Evolutionary conservation across 768 basidiomycete species (phyloP).

Genomic region (Clitopilus hobsonii): DNA sequence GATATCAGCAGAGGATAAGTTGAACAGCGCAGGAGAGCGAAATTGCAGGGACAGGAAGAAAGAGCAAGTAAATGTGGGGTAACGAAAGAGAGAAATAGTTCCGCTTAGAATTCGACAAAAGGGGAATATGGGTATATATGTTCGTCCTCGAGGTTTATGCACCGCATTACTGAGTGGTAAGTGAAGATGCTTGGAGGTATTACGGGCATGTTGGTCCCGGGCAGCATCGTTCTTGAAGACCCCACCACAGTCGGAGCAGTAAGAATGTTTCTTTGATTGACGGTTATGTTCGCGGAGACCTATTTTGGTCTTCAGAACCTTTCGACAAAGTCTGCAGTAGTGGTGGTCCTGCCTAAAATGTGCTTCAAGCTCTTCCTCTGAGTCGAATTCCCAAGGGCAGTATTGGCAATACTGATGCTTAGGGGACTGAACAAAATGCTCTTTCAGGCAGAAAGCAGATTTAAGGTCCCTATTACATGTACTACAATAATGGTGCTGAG

Average conservation of each 20-base stretch:
- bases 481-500: background rate
- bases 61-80: no score
- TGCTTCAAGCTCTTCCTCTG: slow-evolving; percentile 22
- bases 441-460: background rate
- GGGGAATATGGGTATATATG: no score
- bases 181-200: background rate
- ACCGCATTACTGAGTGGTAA: background rate
- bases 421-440: background rate
- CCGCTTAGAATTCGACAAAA: no score
- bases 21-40: no score
- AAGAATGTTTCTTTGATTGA: background rate
- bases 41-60: no score
- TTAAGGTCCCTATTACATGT: background rate
- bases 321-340: slow-evolving; percentile 38
- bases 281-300: background rate
- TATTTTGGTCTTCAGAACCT: slow-evolving; percentile 26
- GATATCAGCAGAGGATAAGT: no score
- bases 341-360: slow-evolving; percentile 39
- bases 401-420: background rate
- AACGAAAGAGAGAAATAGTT: no score
- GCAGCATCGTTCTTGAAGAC: background rate
- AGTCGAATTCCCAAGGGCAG: background rate
- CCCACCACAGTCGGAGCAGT: slow-evolving; percentile 27
- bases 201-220: no score
- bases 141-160: no score